Conservation (phyloP, 1,284 basidiomycete genomes). For the Acaromyces ingoldii region DNA sequence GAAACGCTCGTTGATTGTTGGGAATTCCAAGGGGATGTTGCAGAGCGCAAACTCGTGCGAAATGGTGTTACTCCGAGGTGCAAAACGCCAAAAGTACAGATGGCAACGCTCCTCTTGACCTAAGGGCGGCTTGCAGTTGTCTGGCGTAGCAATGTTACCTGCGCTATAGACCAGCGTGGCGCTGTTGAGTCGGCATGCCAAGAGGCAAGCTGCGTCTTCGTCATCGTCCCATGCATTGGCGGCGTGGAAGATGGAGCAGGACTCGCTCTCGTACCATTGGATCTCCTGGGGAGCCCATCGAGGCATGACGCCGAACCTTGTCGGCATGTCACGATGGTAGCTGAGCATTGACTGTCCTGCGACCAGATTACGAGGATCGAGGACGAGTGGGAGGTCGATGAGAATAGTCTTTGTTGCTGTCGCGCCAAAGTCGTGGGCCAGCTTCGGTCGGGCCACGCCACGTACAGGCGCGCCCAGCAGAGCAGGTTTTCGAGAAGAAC, state of each 20-base stretch:
- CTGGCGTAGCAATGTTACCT: slow-evolving; percentile 52
- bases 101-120: slow-evolving; percentile 54
- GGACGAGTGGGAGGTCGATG: slow-evolving; percentile 56
- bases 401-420: slow-evolving; percentile 53
- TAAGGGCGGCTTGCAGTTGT: slow-evolving; percentile 37
- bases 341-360: slow-evolving; percentile 54
- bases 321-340: slow-evolving; percentile 52
- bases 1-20: slow-evolving; percentile 51
- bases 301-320: slow-evolving; percentile 56
- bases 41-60: slow-evolving; percentile 53
- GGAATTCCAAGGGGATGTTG: slow-evolving; percentile 57
- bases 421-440: slow-evolving; percentile 58
- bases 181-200: slow-evolving; percentile 55
- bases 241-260: slow-evolving; percentile 57
- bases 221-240: slow-evolving; percentile 56
- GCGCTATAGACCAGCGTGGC: slow-evolving; percentile 56
- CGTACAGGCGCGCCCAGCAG: slow-evolving; percentile 33
- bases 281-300: slow-evolving; percentile 49
- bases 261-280: slow-evolving; percentile 52
- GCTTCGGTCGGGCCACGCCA: slow-evolving; percentile 46
- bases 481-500: not conserved
- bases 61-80: not conserved
- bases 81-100: slow-evolving; percentile 56
- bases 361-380: slow-evolving; percentile 55
- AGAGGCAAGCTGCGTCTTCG: slow-evolving; percentile 30